These are phyloP conservation scores for Boletus subcaerulescens DNA, from an alignment of 768 basidiomycete species.

Conservation along the genomic window DNA sequence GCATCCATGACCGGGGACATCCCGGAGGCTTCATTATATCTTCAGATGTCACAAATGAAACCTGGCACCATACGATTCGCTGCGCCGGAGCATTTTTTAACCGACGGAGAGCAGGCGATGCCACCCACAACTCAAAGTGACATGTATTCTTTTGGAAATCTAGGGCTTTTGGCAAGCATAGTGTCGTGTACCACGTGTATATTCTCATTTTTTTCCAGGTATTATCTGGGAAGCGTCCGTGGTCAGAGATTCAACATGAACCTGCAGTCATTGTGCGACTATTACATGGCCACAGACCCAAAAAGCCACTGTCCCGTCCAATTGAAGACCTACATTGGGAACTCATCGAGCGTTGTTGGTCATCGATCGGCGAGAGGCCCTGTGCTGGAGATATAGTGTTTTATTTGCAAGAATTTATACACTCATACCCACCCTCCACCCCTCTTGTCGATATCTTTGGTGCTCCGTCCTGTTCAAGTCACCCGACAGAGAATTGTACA, in stretches of 20 bases:
- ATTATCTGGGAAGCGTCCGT: conserved; percentile 5
- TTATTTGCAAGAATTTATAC: too few species aligned
- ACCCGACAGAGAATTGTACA: too few species aligned
- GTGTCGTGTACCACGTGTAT: not conserved
- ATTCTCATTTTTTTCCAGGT: conserved; percentile 17
- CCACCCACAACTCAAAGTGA: conserved; percentile 4
- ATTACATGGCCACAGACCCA: not conserved
- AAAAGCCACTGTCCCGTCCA: not conserved
- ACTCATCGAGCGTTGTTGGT: conserved; percentile 5
- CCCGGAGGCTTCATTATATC: not conserved
- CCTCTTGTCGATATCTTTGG: too few species aligned
- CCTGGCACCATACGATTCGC: conserved; percentile 41
- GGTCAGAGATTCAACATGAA: conserved; percentile 1
- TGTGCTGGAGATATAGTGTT: not conserved
- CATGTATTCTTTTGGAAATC: conserved; percentile 27
- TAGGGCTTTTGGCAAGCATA: conserved; percentile 19
- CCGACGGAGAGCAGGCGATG: conserved; percentile 2
- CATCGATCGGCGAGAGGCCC: not conserved
- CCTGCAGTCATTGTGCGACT: conserved; percentile 5
- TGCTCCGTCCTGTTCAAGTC: too few species aligned
- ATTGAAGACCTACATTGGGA: conserved; percentile 3
- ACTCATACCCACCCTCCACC: too few species aligned
- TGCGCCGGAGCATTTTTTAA: conserved; percentile 33
- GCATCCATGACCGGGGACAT: conserved; percentile 1
- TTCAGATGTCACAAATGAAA: conserved; percentile 28